A percentile compares a stretch with the other conserved stretches of the same genome.
Conservation (phyloP, 495 filamentous ascomycete genomes). For the Massariosphaeria phaeospora region DNA sequence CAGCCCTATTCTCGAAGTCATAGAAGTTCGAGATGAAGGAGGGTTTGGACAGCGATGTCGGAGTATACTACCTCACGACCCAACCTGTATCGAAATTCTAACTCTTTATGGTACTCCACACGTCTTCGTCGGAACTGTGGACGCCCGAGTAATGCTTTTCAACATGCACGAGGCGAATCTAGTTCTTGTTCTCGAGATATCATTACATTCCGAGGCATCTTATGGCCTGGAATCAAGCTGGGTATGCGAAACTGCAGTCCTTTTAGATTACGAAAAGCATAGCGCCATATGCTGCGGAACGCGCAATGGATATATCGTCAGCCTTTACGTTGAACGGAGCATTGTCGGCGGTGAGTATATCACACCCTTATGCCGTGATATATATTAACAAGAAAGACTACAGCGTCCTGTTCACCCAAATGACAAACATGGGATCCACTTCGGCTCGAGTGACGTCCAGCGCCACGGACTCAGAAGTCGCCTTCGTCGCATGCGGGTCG, state of each 20-base stretch:
- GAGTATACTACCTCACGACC: slow-evolving; percentile 7
- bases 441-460: slow-evolving; percentile 7
- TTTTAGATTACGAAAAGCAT: slow-evolving; percentile 1
- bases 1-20: slow-evolving; percentile 5
- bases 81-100: slow-evolving; percentile 27
- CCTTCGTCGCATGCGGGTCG: slow-evolving; percentile 28
- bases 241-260: slow-evolving; percentile 29
- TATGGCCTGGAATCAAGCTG: background rate
- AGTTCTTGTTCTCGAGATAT: background rate
- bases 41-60: background rate
- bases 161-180: background rate
- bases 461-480: slow-evolving; percentile 12
- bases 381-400: too few relatives aligned
- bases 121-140: slow-evolving; percentile 14
- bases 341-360: background rate
- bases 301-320: slow-evolving; percentile 33
- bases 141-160: slow-evolving; percentile 7
- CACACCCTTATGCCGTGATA: too few relatives aligned
- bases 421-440: slow-evolving; percentile 17
- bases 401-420: background rate
- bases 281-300: slow-evolving; percentile 31
- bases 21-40: background rate
- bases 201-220: background rate
- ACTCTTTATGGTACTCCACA: slow-evolving; percentile 4
- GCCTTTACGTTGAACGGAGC: background rate